Conservation (phyloP, 768 basidiomycete species). For the Plicaturopsis crispa region DNA sequence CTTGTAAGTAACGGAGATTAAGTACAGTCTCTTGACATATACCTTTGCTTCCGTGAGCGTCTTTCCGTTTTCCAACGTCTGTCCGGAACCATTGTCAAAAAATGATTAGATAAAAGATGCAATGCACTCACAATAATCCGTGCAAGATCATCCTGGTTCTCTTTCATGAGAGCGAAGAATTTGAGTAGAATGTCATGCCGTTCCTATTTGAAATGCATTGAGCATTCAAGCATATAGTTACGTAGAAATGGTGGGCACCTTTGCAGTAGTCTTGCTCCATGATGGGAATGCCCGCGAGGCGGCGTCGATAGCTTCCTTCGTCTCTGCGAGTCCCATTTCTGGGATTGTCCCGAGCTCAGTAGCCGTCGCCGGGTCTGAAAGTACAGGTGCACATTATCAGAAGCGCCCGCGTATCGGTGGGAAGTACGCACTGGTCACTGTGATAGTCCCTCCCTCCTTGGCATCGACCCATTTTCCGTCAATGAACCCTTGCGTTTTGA, state of each 20-base stretch:
- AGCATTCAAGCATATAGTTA: too few species aligned
- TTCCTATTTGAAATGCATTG: constrained; percentile 40
- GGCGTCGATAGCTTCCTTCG: constrained; percentile 76
- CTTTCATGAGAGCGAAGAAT: constrained; percentile 69
- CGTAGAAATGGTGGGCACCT: constrained; percentile 49
- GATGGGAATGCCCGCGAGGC: constrained; percentile 74
- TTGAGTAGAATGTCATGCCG: constrained; percentile 82
- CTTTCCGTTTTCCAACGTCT: constrained; percentile 97
- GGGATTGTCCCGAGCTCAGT: constrained; percentile 80
- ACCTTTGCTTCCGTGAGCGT: constrained; percentile 79
- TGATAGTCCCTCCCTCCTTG: constrained; percentile 61
- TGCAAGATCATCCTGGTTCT: constrained; percentile 81
- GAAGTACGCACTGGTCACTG: constrained; percentile 61
- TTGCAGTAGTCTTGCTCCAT: constrained; percentile 86
- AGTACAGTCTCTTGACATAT: background rate
- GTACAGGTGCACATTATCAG: background rate
- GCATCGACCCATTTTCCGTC: constrained; percentile 84
- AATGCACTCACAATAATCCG: constrained; percentile 65
- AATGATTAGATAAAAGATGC: background rate
- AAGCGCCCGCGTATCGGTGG: constrained; percentile 1
- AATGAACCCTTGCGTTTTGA: constrained; percentile 73
- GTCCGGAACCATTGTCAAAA: constrained; percentile 7
- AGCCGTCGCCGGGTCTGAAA: constrained; percentile 79
- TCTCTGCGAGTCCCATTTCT: constrained; percentile 84
- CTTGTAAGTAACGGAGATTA: background rate